Conservation (phyloP, 305 asterid genomes). For the Fraxinus sp. region DNA sequence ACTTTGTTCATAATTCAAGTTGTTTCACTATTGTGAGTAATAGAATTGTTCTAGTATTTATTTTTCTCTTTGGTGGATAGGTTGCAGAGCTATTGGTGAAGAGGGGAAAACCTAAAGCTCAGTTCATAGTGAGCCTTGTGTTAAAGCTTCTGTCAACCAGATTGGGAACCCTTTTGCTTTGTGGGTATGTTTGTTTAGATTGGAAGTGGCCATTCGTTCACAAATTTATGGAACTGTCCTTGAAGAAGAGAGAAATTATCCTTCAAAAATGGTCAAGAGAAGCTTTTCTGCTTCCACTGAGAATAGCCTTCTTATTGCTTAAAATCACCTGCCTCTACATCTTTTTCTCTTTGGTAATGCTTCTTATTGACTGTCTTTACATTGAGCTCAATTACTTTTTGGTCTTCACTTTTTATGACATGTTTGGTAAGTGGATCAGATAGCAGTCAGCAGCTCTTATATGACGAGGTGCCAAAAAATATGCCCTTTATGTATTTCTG, state of each 20-base stretch:
- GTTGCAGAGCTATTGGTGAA: constrained; percentile 58
- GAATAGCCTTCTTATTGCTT: constrained; percentile 51
- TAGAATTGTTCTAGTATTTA: not conserved
- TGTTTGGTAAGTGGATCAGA: too few species aligned
- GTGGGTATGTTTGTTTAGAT: constrained; percentile 61
- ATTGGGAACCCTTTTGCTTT: constrained; percentile 70
- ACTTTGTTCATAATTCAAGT: not conserved
- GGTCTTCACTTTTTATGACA: not conserved
- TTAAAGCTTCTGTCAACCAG: constrained; percentile 56
- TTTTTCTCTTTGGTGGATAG: constrained; percentile 26
- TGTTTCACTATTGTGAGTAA: not conserved
- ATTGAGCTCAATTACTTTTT: not conserved
- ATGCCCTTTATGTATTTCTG: not conserved
- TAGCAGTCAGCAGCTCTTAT: too few species aligned
- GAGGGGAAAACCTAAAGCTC: constrained; percentile 50
- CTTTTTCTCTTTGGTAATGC: constrained; percentile 64
- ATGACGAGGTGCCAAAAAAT: not conserved
- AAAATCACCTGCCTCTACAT: constrained; percentile 46
- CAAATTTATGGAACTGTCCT: constrained; percentile 55
- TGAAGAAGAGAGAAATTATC: constrained; percentile 56
- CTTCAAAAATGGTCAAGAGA: constrained; percentile 69
- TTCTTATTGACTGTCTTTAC: not conserved
- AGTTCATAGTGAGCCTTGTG: constrained; percentile 47
- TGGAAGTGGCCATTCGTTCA: constrained; percentile 70
- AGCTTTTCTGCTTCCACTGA: constrained; percentile 49